Evolutionary conservation across 306 rosid species (phyloP), one percentile per base, ranked within the genome.

Genomic region (Hylodesmum podocarpum): DNA sequence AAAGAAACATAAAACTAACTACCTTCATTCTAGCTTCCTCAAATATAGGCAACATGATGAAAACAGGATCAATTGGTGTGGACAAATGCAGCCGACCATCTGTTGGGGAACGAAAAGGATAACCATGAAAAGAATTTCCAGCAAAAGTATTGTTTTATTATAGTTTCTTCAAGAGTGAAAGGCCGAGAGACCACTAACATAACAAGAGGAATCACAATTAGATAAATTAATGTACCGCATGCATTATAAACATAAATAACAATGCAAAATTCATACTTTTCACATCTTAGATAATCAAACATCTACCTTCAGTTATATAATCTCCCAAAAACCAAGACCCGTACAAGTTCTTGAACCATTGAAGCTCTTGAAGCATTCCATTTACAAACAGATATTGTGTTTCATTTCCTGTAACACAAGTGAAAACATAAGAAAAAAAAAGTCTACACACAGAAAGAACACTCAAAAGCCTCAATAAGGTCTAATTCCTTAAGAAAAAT

Each of bases 1-100:
- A 27, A 70, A 63, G 70, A 75, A 75, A 43, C 49, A 75, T 10
- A 41, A 62, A 63, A 63, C n/a, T 18, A 28, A 18, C 58, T 81
- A 92, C 97, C 97, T 90, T 95, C 97, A 92, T 92, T 86, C 97
- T 90, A 79, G 97, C 97, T 81, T 95, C 94, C 67, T 84, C 91
- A 63, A 92, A 92, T 69, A 90, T 78, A 33, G 98, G 97, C 78
- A 95, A 73, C 83, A 92, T 67, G 41, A 95, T 75, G 83, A 95
- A 95, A 81, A 95, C 93, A 47, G 97, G 97, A 84, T 95, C 98
- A 69, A 95, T 70, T 61, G 91, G 91, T 54, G 97, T 95, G 72
- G 93, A 88, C 54, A 89, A 78, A 81, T 90, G 89, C 68, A 95
- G 71, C 43, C 96, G 80, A 49, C 97, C 98, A 88, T 90, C 98